Percentiles rank a stretch among this genome's conserved stretches.
Evolutionary conservation across 345 rosid species (phyloP).

Genomic region (Linum usitatissimum): DNA sequence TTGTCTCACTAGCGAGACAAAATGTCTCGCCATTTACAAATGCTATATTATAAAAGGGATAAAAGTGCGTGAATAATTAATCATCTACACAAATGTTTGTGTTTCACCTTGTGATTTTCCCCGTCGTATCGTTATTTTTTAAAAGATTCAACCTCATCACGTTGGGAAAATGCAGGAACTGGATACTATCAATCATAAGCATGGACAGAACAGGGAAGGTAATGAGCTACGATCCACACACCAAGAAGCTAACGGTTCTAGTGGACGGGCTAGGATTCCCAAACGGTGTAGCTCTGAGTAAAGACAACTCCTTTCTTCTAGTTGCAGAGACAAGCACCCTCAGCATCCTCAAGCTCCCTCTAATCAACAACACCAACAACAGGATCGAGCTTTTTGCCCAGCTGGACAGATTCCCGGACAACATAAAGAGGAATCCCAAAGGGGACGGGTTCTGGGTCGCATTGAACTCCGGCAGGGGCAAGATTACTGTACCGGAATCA

Average conservation of each 20-base stretch:
- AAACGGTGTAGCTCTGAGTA: slow-evolving; percentile 65
- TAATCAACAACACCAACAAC: slow-evolving; percentile 28
- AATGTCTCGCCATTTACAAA: too few species aligned
- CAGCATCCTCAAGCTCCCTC: slow-evolving; percentile 40
- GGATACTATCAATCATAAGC: slow-evolving; percentile 32
- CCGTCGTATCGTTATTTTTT: too few species aligned
- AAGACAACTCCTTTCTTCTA: slow-evolving; percentile 42
- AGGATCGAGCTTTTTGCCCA: slow-evolving; percentile 40
- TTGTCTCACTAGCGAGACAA: too few species aligned
- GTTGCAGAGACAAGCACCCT: slow-evolving; percentile 40
- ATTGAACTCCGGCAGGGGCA: slow-evolving; percentile 32
- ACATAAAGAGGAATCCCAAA: slow-evolving; percentile 35
- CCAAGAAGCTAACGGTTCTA: slow-evolving; percentile 45
- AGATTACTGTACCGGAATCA: neutral
- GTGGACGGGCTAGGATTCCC: slow-evolving; percentile 48
- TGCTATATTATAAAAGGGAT: too few species aligned
- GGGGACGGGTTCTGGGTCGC: slow-evolving; percentile 61
- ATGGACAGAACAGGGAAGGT: slow-evolving; percentile 55
- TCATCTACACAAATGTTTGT: too few species aligned
- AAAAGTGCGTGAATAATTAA: too few species aligned
- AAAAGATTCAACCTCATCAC: too few species aligned
- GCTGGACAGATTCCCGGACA: slow-evolving; percentile 61
- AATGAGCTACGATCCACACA: slow-evolving; percentile 44
- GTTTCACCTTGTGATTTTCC: too few species aligned
- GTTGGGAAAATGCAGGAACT: slow-evolving; percentile 33